Evolutionary conservation across 495 filamentous ascomycete species (phyloP).

Genomic region (Patellaria atrata): DNA sequence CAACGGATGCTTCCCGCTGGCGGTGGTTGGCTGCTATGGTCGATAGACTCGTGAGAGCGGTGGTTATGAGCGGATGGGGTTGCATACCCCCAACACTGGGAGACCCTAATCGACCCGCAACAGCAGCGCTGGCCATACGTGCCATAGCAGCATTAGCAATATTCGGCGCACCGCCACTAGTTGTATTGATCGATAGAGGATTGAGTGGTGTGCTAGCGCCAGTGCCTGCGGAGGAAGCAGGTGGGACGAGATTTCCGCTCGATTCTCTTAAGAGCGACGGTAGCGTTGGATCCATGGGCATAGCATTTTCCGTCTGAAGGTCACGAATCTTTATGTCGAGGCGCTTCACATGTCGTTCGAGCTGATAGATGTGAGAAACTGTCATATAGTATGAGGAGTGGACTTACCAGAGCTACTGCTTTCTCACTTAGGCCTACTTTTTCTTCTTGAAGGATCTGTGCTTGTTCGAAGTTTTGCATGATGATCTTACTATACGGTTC

Average conservation of each 20-base stretch:
- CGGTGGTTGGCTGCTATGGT: too few relatives aligned
- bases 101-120: constrained; percentile 9
- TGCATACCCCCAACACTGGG: background rate
- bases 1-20: constrained; percentile 62
- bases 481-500: constrained; percentile 56
- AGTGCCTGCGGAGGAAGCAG: constrained; percentile 31
- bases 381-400: background rate
- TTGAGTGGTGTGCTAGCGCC: constrained; percentile 33
- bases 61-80: background rate
- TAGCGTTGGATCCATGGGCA: constrained; percentile 60
- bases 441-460: constrained; percentile 66
- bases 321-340: constrained; percentile 78
- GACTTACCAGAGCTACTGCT: constrained; percentile 45
- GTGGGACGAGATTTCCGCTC: constrained; percentile 42
- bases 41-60: background rate
- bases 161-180: constrained; percentile 20
- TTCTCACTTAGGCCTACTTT: constrained; percentile 73
- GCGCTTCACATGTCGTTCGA: constrained; percentile 80
- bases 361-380: constrained; percentile 17
- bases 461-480: constrained; percentile 52
- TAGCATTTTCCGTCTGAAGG: constrained; percentile 63
- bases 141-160: constrained; percentile 25
- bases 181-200: constrained; percentile 25
- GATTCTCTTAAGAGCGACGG: constrained; percentile 59
- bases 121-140: constrained; percentile 22